phyloP scores from a whole-genome alignment of 768 basidiomycete species.

The Cyclocybe aegerita region DNA sequence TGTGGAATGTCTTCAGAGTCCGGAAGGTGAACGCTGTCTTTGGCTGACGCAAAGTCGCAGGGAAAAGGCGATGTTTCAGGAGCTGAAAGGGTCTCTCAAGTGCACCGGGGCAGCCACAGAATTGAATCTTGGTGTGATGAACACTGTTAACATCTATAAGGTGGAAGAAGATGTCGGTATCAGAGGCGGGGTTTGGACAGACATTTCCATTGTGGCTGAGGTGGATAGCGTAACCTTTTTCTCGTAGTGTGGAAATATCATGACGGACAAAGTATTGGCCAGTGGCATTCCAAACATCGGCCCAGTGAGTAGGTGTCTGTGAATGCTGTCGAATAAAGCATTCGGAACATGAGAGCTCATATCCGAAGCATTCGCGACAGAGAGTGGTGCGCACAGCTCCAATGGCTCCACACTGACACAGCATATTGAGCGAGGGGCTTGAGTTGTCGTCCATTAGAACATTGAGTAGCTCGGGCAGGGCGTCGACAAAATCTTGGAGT shows the following conservation, averaged over 20 bases:
- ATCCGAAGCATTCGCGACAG: neutral
- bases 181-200: neutral
- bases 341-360: neutral
- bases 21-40: conserved; percentile 21
- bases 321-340: neutral
- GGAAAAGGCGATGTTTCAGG: conserved; percentile 19
- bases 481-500: too few relatives aligned
- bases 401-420: too few relatives aligned
- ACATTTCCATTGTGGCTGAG: conserved; percentile 5
- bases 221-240: neutral
- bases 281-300: conserved; percentile 9
- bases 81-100: conserved; percentile 16
- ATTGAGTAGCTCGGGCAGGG: too few relatives aligned
- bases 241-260: conserved; percentile 13
- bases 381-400: too few relatives aligned
- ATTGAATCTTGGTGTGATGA: conserved; percentile 15
- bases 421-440: too few relatives aligned
- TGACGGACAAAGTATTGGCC: conserved; percentile 3
- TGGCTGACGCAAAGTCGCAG: conserved; percentile 18
- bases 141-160: conserved; percentile 22
- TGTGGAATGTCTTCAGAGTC: conserved; percentile 18
- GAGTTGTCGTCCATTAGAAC: too few relatives aligned
- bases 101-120: conserved; percentile 14
- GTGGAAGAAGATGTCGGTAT: conserved; percentile 5
- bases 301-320: conserved; percentile 1